Base-by-base conservation (phyloP, 2,329 filamentous ascomycete genomes). In the Lachnellula cervina region DNA sequence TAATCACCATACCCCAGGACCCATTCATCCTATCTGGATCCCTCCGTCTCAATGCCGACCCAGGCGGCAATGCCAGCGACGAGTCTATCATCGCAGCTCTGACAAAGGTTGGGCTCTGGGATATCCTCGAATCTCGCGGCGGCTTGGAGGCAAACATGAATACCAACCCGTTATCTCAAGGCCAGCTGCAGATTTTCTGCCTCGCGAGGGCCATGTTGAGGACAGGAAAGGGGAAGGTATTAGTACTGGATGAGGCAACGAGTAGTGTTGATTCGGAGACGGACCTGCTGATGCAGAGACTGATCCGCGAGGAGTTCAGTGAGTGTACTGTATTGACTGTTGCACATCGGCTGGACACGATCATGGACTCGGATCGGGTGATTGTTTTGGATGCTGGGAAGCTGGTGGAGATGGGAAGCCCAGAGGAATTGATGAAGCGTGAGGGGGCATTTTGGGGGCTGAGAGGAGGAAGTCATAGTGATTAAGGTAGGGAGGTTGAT, bases 1-100 rank as follows among this genome's bases (percentile, higher is more conserved):
- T 97, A 65, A 96, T 93, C 1, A 96, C 97, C 72, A 91, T 97
- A 52, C 93, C 93, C 19, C 92, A 97, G 74, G 92, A 97, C 68
- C 92, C 89, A 54, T 96, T 91, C 0, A 77, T 96, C 1, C 96
- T 96, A 73, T 90, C 84, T 35, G 74, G 74, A 5, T 56, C 61
- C 14, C 51, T 63, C n/a, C 73, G 63, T 9, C 43, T 61, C 4
- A 65, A 65, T 28, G 44, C 55, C 7, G 78, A 81, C 56, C 77
- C 78, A 5, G 48, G n/a, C 42, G 52, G 44, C 7, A 45, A 42
- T 9, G 19, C 46, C 23, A n/a, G 43, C n/a, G 61, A 63, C 38
- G 88, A 90, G 57, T 80, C 95, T 62, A 87, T 97, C 45, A 96
- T 94, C 69, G 83, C 82, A 4, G 89, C 89, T 0, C 82, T 97